Evolutionary conservation across 78 protist genomes (phyloP), one percentile per base, ranked within the genome.

Genomic region (Dictyostelium citrinum): DNA sequence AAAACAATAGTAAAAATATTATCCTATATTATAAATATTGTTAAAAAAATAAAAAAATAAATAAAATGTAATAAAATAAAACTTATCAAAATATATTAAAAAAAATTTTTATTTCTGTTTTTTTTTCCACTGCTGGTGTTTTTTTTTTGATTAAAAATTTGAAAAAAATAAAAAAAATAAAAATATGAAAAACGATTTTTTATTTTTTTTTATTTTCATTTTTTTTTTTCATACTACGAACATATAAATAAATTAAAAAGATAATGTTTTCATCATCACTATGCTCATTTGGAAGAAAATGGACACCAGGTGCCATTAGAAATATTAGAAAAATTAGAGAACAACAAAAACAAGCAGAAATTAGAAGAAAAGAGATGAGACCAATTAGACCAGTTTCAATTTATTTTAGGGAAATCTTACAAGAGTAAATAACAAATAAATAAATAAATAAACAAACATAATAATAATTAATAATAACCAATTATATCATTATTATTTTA

Each of bases 281-380:
- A 27, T 22, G 39, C 55, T 37, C 41, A 17, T 46, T 77, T 22
- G 64, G 64, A 39, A 77, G 82, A 77, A 77, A 77, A 46, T 77
- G 67, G 82, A 77, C 58, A 37, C 60, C 82, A 45, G 82, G 82
- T 77, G 67, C 82, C 35, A 77, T 77, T 35, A 88, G 93, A 88
- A 76, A 88, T 41, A 78, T 78, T 22, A 88, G 93, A 88, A 88
- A 33, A 67, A 31, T 60, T 12, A 88, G 93, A 88, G 72, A 64
- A 49, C 79, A 64, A 76, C 67, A 88, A 88, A 88, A 78, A 43
- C 70, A 49, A 31, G 84, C 93, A 22, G 93, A 88, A 49, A 58
- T 43, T 27, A 88, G 85, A 78, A 88, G 70, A 79, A 88, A 78
- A 49, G 67, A 24, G n/a, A 5, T 2, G 12, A 88, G 72, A 88